Percentiles rank a stretch among this genome's conserved stretches.
These are phyloP conservation scores for Pouteria campechiana DNA, from an alignment of 179 eudicot genomes.

Conservation along the genomic window DNA sequence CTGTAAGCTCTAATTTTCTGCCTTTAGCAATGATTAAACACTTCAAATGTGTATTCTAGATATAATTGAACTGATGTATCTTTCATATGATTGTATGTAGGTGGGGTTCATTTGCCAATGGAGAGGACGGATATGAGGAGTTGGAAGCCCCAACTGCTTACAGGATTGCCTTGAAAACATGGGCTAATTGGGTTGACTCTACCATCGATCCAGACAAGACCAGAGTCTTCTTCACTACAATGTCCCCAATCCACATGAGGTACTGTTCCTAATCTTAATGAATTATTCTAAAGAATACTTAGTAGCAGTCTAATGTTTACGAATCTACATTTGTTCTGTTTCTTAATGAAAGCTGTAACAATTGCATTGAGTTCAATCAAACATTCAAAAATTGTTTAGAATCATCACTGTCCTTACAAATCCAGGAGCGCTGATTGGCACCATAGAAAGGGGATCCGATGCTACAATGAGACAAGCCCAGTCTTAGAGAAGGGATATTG, in stretches of 20 bases:
- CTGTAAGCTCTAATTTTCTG: conserved; percentile 31
- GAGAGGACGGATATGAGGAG: conserved; percentile 74
- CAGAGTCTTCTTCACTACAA: conserved; percentile 73
- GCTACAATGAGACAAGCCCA: conserved; percentile 84
- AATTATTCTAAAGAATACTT: neutral
- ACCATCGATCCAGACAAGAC: conserved; percentile 52
- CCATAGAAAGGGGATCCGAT: conserved; percentile 43
- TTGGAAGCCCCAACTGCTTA: conserved; percentile 57
- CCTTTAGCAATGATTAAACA: neutral
- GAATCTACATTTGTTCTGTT: too few relatives aligned
- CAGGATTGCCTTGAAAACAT: conserved; percentile 63
- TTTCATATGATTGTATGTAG: conserved; percentile 16
- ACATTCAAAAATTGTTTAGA: too few relatives aligned
- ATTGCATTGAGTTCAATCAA: too few relatives aligned
- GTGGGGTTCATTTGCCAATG: conserved; percentile 96
- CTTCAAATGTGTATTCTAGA: neutral
- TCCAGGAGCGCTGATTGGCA: conserved; percentile 72
- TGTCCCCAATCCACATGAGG: conserved; percentile 89
- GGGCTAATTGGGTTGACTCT: conserved; percentile 98
- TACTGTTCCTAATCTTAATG: conserved; percentile 2
- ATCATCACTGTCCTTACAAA: neutral
- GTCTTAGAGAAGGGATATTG: conserved; percentile 54
- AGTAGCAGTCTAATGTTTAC: neutral
- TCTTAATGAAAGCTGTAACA: too few relatives aligned
- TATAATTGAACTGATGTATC: neutral